Evolutionary conservation across 805 yeast species (phyloP), one percentile per base, ranked within the genome.

Genomic region (Candida quercuum): DNA sequence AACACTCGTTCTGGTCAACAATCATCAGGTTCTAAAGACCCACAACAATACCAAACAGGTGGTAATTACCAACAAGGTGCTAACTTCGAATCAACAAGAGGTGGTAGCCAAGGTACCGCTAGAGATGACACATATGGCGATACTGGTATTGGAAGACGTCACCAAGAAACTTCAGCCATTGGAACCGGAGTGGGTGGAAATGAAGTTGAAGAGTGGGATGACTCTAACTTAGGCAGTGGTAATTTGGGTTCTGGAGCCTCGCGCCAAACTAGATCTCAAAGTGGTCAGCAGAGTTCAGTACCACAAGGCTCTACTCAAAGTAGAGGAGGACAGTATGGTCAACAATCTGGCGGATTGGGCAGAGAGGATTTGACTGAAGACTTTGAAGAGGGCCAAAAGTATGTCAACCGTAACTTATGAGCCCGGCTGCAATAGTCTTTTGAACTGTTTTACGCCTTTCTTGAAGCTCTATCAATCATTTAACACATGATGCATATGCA

Each of bases 391-490:
- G 55, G 51, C 12, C 43, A 50, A 37, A 47, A 51, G 48, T 53
- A 51, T 24, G 47, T 53, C 29, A 38, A 37, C 39, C 52, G 56
- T 40, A 53, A 53, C 52, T 27, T 53, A 31, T 53, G 31, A 28
- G 16, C 13, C 17, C 6, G n/a, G 27, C 27, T 12, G 10, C 8
- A 9, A 9, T 9, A 9, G 24, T 22, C 24, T 22, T 22, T 22
- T 22, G 24, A 22, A 22, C 8, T 7, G 24, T n/a, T n/a, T n/a
- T n/a, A n/a, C n/a, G n/a, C n/a, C n/a, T n/a, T n/a, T n/a, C n/a
- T n/a, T n/a, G n/a, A n/a, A n/a, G n/a, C n/a, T n/a, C n/a, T n/a
- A n/a, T n/a, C n/a, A n/a, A n/a, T n/a, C n/a, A n/a, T n/a, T n/a
- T n/a, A n/a, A 14, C 4, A 15, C 29, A 27, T 27, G 18, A 27